These are phyloP conservation scores for Crithidia bombi DNA, from an alignment of 208 protist genomes.

Conservation along the genomic window DNA sequence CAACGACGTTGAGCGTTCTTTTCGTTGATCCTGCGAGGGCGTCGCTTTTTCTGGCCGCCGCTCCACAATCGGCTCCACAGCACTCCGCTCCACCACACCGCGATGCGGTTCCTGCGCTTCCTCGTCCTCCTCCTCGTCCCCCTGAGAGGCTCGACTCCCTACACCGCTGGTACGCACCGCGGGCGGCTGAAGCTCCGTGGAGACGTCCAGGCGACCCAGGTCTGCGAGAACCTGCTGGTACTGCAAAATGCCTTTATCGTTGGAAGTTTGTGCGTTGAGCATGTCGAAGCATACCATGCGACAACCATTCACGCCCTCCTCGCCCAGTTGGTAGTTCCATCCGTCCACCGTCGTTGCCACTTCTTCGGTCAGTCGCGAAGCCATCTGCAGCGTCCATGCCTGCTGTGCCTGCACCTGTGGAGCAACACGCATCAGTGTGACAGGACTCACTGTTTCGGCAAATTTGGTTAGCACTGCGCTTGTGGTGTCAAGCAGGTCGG, in stretches of 20 bases:
- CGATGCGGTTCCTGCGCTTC: not conserved
- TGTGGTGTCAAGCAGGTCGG: slow-evolving; percentile 10
- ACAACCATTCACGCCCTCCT: slow-evolving; percentile 17
- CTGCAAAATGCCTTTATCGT: slow-evolving; percentile 28
- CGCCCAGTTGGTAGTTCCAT: slow-evolving; percentile 28
- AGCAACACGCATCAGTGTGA: slow-evolving; percentile 29
- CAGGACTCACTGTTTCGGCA: slow-evolving; percentile 16
- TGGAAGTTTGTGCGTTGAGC: slow-evolving; percentile 31
- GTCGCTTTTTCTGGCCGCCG: not conserved
- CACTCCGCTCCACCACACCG: slow-evolving; percentile 1
- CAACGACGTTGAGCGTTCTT: not conserved
- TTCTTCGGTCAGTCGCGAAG: slow-evolving; percentile 15
- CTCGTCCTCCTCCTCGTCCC: not conserved
- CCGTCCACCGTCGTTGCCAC: slow-evolving; percentile 26
- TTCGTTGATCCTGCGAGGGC: not conserved
- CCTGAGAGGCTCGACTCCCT: not conserved
- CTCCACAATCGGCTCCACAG: not conserved
- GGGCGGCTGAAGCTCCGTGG: slow-evolving; percentile 15
- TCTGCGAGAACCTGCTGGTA: slow-evolving; percentile 34
- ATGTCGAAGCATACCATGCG: slow-evolving; percentile 39
- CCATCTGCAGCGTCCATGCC: slow-evolving; percentile 10
- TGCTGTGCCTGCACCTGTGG: slow-evolving; percentile 8
- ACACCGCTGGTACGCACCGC: slow-evolving; percentile 1
- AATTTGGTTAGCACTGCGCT: not conserved
- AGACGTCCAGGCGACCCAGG: slow-evolving; percentile 30